Evolutionary conservation across 805 yeast species (phyloP).

Genomic region (Saturnispora bothae): DNA sequence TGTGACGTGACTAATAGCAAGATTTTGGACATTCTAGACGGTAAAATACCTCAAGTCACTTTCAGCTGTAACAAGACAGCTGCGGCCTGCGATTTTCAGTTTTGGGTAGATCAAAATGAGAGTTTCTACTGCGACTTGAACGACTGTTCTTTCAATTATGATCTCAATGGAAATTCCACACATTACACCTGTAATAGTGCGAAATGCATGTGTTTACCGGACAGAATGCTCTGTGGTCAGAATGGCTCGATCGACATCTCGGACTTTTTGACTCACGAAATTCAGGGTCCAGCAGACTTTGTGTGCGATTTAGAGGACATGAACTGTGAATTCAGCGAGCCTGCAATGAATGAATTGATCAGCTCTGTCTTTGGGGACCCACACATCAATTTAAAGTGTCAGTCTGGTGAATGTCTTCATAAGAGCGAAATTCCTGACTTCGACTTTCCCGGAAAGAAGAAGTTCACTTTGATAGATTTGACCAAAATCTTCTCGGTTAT

Average conservation of each 20-base stretch:
- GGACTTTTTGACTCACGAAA: constrained; percentile 83
- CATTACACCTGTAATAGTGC: constrained; percentile 69
- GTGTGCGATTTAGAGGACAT: constrained; percentile 56
- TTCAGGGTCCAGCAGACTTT: constrained; percentile 89
- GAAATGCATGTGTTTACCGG: constrained; percentile 86
- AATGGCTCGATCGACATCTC: constrained; percentile 90
- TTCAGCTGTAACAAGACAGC: constrained; percentile 72
- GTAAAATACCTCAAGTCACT: constrained; percentile 82
- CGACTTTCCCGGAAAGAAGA: constrained; percentile 46
- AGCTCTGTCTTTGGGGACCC: constrained; percentile 93
- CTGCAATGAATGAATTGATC: constrained; percentile 90
- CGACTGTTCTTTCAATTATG: constrained; percentile 62
- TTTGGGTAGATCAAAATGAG: constrained; percentile 89
- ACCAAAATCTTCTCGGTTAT: constrained; percentile 36
- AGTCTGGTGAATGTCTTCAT: constrained; percentile 86
- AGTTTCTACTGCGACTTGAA: constrained; percentile 81
- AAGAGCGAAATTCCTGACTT: constrained; percentile 91
- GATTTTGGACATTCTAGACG: constrained; percentile 68
- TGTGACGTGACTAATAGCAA: constrained; percentile 90
- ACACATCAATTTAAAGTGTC: constrained; percentile 68
- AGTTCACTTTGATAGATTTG: constrained; percentile 36
- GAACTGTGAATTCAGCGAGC: constrained; percentile 78
- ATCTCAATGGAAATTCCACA: constrained; percentile 52
- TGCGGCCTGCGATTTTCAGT: constrained; percentile 73
- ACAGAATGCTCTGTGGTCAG: constrained; percentile 86